These are phyloP conservation scores for Tetracladium maxilliforme DNA, from an alignment of 2,329 filamentous ascomycete genomes.

Conservation along the genomic window DNA sequence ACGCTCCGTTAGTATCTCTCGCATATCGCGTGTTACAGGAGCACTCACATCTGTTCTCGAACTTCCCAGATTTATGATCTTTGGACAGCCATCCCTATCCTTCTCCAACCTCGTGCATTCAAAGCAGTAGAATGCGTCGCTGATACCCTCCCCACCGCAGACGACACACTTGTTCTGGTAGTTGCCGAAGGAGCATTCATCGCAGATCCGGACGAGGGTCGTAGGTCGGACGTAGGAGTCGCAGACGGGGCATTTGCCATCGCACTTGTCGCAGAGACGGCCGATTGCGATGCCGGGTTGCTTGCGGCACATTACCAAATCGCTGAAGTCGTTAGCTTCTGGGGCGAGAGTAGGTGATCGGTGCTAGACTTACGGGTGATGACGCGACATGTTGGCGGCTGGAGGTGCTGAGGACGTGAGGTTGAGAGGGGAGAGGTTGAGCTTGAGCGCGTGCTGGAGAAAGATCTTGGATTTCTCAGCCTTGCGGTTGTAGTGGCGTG, in stretches of 20 bases:
- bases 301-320: constrained; percentile 99
- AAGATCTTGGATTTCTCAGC: no score
- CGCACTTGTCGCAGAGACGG: constrained; percentile 98
- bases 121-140: constrained; percentile 98
- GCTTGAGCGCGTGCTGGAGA: not conserved
- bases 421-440: constrained; percentile 1
- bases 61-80: constrained; percentile 97
- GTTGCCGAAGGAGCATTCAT: constrained; percentile 98
- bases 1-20: constrained; percentile 11
- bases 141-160: constrained; percentile 95
- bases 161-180: constrained; percentile 99
- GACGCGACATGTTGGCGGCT: constrained; percentile 59
- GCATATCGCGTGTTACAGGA: constrained; percentile 1
- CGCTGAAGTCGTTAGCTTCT: constrained; percentile 31
- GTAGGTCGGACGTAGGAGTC: constrained; percentile 97
- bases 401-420: constrained; percentile 1
- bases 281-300: constrained; percentile 95
- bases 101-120: constrained; percentile 96
- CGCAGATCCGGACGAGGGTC: constrained; percentile 93
- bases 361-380: constrained; percentile 71
- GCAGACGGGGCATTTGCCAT: constrained; percentile 98
- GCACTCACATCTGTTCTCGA: constrained; percentile 90
- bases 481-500: no score
- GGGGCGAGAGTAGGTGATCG: constrained; percentile 1
- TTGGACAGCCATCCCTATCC: constrained; percentile 92